Evolutionary conservation across 2,329 filamentous ascomycete genomes (phyloP), one percentile per base, ranked within the genome.

Genomic region (Leptographium lundbergii): DNA sequence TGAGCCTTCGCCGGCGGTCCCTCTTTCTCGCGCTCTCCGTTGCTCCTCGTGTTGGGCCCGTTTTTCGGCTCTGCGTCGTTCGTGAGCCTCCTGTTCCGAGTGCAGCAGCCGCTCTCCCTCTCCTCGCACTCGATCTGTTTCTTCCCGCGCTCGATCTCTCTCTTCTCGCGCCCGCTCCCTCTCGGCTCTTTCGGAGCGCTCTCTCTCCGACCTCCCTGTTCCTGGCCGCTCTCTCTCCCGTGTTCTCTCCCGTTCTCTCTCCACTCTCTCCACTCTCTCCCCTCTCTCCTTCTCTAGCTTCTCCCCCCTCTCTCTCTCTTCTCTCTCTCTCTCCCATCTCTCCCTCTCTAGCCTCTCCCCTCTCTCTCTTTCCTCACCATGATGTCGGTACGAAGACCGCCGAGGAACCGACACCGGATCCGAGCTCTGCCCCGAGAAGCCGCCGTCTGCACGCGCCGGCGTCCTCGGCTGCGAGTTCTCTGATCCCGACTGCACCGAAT

Each of bases 41-140:
- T 65, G 57, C 63, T 27, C 66, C 36, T 69, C 66, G 51, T 66
- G 68, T n/a, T 66, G 66, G 19, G 68, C 68, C 51, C 70, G 74
- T 32, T 75, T 74, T 63, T 80, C 77, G 57, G 73, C 74, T 66
- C 75, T 80, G 60, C 74, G 74, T 62, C 67, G 74, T 1, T 81
- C 78, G 58, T 79, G 75, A n/a, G 55, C 57, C 22, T 61, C 61
- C 17, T 54, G 50, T 9, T 61, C 59, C 24, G 56, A 60, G 50
- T 29, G 36, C 50, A 34, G 32, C 32, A 34, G 32, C 9, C 32
- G 32, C 9, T 34, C 32, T 9, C 32, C 32, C 32, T 7, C 9
- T 34, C 32, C 32, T 34, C 32, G 32, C 9, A 9, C 6, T n/a
- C n/a, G n/a, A 7, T 6, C 9, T 10, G 32, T 10, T 34, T 9